Base-by-base conservation (phyloP, 1,139 yeast genomes). In the Sugiyamaella castrensis region DNA sequence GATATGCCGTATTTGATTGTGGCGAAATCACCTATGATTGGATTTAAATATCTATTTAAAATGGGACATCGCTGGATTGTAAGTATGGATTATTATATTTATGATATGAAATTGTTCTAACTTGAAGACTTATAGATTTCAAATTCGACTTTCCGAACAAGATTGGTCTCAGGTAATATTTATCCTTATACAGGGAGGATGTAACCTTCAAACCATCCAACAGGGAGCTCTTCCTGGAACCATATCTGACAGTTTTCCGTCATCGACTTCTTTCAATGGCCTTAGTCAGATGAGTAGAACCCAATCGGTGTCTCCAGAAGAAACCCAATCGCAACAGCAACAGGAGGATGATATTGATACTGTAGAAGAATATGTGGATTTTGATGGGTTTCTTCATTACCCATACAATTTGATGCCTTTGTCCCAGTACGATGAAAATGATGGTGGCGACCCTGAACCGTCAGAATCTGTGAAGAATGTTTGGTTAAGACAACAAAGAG, bases 41-140 rank as follows among this genome's bases (percentile, higher is more conserved):
- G 58, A 2, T 19, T 55, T 11, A 43, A 51, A 16, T 52, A 55
- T 35, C 43, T 54, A 12, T 47, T 45, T n/a, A 19, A 35, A 13
- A 42, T 31, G n/a, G 33, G 37, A 15, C 40, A 38, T 10, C 37
- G 33, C 8, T 27, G 36, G 42, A 48, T 39, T 26, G 53, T 50
- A 33, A 41, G 49, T 46, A 9, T n/a, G n/a, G 19, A 5, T n/a
- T 3, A 13, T 31, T 31, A n/a, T 31, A 31, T 31, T 6, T 31
- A n/a, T 31, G 5, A 31, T 13, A 6, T 3, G 12, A 3, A n/a
- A n/a, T 31, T 31, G 34, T n/a, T 31, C 12, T 31, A 31, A 31
- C 34, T 31, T 3, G 5, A 31, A 31, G 34, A 43, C 47, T 7
- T 27, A 37, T 15, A 36, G 47, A 10, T 43, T 43, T 24, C 47